phyloP scores from a whole-genome alignment of 129 eudicot genomes.

The Lactuca sativa region DNA sequence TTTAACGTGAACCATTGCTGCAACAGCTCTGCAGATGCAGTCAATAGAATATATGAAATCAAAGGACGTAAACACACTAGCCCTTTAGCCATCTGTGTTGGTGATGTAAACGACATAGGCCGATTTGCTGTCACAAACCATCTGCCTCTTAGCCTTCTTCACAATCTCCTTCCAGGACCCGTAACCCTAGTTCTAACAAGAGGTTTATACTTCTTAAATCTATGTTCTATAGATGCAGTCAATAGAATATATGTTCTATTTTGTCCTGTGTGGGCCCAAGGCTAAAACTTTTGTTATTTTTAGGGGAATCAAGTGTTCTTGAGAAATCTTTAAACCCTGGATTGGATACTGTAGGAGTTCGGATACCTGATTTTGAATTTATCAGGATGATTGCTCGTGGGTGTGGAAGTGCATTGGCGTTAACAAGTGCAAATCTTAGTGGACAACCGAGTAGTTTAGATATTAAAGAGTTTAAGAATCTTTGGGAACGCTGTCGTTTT shows the following conservation, averaged over 20 bases:
- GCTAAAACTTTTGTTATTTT: constrained; percentile 10
- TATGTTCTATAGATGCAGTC: too few relatives aligned
- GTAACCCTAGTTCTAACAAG: constrained; percentile 78
- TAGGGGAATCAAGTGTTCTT: constrained; percentile 89
- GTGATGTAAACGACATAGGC: constrained; percentile 70
- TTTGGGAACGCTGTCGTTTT: constrained; percentile 78
- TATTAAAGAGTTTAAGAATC: constrained; percentile 71
- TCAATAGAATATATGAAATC: constrained; percentile 76
- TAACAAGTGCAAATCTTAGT: constrained; percentile 97
- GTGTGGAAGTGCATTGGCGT: constrained; percentile 80
- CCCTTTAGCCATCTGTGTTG: constrained; percentile 96
- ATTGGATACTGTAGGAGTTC: constrained; percentile 76
- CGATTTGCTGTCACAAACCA: constrained; percentile 73
- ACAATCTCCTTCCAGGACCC: constrained; percentile 93
- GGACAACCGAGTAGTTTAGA: constrained; percentile 85
- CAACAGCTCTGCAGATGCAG: constrained; percentile 70
- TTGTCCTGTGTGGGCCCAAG: too few relatives aligned
- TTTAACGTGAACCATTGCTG: constrained; percentile 23
- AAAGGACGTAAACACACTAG: constrained; percentile 86
- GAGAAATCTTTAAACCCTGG: constrained; percentile 93
- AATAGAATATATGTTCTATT: too few relatives aligned
- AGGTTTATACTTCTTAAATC: constrained; percentile 49
- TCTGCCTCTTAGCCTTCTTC: constrained; percentile 78
- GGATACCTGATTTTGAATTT: constrained; percentile 84
- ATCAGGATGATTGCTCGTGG: constrained; percentile 82